phyloP scores from a whole-genome alignment of 1,139 yeast genomes.

The Blastobotrys malaysiensis region DNA sequence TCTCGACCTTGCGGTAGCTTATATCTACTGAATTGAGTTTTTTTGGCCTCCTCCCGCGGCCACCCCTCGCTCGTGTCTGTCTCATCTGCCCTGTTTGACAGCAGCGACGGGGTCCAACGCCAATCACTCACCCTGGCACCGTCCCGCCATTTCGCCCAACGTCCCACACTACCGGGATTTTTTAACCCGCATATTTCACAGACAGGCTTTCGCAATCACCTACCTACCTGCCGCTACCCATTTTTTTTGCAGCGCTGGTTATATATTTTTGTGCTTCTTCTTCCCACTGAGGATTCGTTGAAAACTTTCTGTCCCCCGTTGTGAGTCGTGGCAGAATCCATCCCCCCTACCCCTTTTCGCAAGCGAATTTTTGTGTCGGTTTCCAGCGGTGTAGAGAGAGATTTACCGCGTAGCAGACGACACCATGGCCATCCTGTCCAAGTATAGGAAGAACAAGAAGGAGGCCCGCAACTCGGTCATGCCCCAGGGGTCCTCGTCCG shows the following conservation, averaged over 20 bases:
- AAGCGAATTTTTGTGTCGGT: not conserved
- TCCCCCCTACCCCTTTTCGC: not conserved
- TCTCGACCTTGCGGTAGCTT: not conserved
- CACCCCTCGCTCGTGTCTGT: not conserved
- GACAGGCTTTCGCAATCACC: not conserved
- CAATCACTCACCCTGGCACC: not conserved
- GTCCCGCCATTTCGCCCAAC: not conserved
- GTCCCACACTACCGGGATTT: not conserved
- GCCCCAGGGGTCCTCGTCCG: conserved; percentile 10
- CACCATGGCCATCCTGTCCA: conserved; percentile 25
- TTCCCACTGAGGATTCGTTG: no score
- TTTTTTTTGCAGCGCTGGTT: not conserved
- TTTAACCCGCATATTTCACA: not conserved
- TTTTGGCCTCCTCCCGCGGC: no score
- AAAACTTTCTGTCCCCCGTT: not conserved
- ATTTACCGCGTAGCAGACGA: not conserved
- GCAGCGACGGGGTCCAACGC: not conserved
- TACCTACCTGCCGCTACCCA: not conserved
- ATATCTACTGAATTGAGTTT: not conserved
- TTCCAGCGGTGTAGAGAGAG: no score
- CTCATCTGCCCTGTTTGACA: not conserved
- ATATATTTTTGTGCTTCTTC: not conserved
- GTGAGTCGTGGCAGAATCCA: not conserved
- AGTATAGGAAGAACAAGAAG: conserved; percentile 25
- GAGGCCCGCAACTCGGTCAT: conserved; percentile 24